Evolutionary conservation across 2,329 filamentous ascomycete genomes (phyloP), one percentile per base, ranked within the genome.

Genomic region (Aureobasidium sp.): DNA sequence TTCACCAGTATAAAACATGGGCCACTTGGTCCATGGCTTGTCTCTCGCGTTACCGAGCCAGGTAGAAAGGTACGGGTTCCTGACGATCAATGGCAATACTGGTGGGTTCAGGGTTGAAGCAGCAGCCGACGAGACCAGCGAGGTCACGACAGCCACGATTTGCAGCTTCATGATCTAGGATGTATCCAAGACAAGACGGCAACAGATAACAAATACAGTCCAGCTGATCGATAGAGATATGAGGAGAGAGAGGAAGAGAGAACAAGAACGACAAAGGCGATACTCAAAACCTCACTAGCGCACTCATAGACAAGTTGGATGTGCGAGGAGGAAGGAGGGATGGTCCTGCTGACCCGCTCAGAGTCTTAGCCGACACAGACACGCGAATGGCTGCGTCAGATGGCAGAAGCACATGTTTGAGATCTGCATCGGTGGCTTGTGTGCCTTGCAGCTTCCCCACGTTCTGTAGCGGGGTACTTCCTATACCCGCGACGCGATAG

Each of bases 21-120:
- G 91, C 91, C 91, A 96, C 75, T 84, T 83, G 60, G 85, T 82
- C 90, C 90, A 95, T 1, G 91, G 91, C 50, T 81, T 81, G 62
- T 87, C 82, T 67, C 91, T 82, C 44, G 90, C 89, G 73, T 83
- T 81, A 52, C 80, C 79, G 62, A 90, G 77, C 81, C 73, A 82
- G 69, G 78, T 79, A 62, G 77, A 80, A 61, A 81, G 70, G 67
- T 81, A 81, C 17, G 79, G 79, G 63, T 78, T 81, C 62, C 79
- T 75, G 50, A 81, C 79, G 63, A 80, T 75, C 65, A 81, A 73
- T 15, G 79, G 79, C 51, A 81, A 73, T 7, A 81, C 77, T 13
- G 79, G 78, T 61, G 84, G 84, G 34, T 78, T 81, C 56, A 86
- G 76, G 34, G 74, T 78, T 17, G 83, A 85, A 26, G 82, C 81